Evolutionary conservation across 768 basidiomycete species (phyloP).

Genomic region (Scleroderma citrinum): DNA sequence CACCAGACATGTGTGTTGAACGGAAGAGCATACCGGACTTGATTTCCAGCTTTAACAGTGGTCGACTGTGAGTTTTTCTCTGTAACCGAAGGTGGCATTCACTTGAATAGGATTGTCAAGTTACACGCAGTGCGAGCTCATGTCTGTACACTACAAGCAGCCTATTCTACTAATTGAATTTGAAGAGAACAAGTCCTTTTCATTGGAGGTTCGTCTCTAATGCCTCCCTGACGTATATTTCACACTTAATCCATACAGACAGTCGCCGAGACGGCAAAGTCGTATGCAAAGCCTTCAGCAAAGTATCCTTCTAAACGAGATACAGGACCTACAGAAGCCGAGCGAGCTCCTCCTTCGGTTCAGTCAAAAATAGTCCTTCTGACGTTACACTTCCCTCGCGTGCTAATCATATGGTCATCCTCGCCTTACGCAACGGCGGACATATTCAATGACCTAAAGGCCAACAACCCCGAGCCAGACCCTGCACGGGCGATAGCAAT

Average conservation of each 20-base stretch:
- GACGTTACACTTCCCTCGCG: conserved; percentile 81
- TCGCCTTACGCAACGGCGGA: conserved; percentile 89
- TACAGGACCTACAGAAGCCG: conserved; percentile 15
- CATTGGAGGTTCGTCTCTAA: conserved; percentile 61
- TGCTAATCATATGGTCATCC: conserved; percentile 96
- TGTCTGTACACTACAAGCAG: conserved; percentile 94
- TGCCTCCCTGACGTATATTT: background rate
- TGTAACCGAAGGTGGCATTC: background rate
- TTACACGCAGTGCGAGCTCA: conserved; percentile 94
- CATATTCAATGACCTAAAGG: conserved; percentile 90
- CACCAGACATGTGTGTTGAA: conserved; percentile 94
- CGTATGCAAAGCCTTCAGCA: conserved; percentile 54
- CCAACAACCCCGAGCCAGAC: conserved; percentile 75
- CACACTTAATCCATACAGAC: conserved; percentile 33
- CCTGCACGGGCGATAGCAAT: conserved; percentile 66
- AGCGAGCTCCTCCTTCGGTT: conserved; percentile 46
- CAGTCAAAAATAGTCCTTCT: conserved; percentile 93
- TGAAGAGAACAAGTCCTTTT: conserved; percentile 94
- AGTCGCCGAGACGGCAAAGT: conserved; percentile 55
- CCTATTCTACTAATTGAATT: conserved; percentile 94
- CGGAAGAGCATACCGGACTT: conserved; percentile 92
- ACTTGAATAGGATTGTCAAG: conserved; percentile 34
- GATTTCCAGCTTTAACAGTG: conserved; percentile 89
- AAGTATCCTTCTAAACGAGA: conserved; percentile 51
- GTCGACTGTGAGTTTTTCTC: conserved; percentile 71